A percentile compares a stretch with the other conserved stretches of the same genome.
Evolutionary conservation across 257 asterid genomes (phyloP).

Genomic region (Knoxia roxburghii): DNA sequence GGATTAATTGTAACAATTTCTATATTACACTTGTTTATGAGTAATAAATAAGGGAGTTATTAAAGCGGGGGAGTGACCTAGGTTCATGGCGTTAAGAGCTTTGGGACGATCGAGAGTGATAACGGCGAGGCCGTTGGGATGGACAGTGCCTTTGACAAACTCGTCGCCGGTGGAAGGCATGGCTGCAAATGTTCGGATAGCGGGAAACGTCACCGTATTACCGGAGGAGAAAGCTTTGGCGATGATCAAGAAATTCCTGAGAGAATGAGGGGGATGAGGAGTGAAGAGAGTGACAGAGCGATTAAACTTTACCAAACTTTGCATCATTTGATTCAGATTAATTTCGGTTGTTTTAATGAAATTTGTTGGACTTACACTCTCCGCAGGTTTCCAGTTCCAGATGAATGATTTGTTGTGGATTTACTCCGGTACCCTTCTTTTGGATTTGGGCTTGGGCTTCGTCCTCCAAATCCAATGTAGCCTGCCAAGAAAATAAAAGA

Average conservation of each 20-base stretch:
- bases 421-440: no score
- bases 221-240: background rate
- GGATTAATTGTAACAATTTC: no score
- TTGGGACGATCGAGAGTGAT: constrained; percentile 96
- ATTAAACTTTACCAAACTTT: constrained; percentile 10
- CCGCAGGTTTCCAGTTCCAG: background rate
- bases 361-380: background rate
- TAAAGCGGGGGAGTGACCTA: constrained; percentile 33
- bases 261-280: background rate
- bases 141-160: constrained; percentile 67
- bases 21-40: no score
- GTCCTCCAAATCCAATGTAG: no score
- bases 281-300: constrained; percentile 1
- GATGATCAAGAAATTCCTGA: background rate
- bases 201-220: constrained; percentile 15
- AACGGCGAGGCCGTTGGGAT: constrained; percentile 72
- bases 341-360: background rate
- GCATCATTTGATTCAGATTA: constrained; percentile 4
- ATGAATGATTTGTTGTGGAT: no score
- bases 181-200: constrained; percentile 26
- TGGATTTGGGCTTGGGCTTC: no score
- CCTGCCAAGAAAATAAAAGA: no score
- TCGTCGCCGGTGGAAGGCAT: constrained; percentile 72
- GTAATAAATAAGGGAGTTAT: background rate
- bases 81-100: constrained; percentile 91